phyloP scores from a whole-genome alignment of 805 yeast species.

The Ogataea pini region DNA sequence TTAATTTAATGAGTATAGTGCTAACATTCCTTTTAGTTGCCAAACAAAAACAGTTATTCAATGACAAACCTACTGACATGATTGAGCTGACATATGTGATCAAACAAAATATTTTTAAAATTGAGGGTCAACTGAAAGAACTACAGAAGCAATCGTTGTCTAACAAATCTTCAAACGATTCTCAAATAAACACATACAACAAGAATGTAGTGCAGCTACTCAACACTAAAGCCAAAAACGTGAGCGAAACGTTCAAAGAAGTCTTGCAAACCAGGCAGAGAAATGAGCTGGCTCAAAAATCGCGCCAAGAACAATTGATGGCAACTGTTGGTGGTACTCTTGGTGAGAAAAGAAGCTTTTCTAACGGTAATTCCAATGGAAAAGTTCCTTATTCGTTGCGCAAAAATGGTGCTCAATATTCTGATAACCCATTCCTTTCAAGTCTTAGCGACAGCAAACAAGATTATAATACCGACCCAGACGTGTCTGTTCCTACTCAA shows the following conservation, averaged over 20 bases:
- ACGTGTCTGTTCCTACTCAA: constrained; percentile 37
- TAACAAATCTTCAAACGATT: constrained; percentile 42
- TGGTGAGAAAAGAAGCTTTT: neutral
- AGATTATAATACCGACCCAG: constrained; percentile 22
- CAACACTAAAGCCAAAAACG: constrained; percentile 87
- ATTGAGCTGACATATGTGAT: constrained; percentile 86
- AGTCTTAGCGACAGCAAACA: constrained; percentile 17
- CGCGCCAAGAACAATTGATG: constrained; percentile 81
- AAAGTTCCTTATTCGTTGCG: constrained; percentile 33
- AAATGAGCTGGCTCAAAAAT: constrained; percentile 75
- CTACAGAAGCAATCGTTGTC: constrained; percentile 53
- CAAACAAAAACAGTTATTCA: constrained; percentile 85
- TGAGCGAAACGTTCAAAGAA: constrained; percentile 85
- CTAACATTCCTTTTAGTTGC: constrained; percentile 50
- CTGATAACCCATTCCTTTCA: constrained; percentile 41
- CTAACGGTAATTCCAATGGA: constrained; percentile 12
- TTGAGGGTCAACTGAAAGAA: constrained; percentile 68
- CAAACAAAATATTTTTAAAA: constrained; percentile 81
- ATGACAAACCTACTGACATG: constrained; percentile 91
- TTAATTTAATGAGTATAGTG: neutral
- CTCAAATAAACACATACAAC: constrained; percentile 72
- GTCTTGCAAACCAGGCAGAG: constrained; percentile 88
- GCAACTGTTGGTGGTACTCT: constrained; percentile 44
- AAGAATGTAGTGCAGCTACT: constrained; percentile 84
- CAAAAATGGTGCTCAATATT: constrained; percentile 19